Evolutionary conservation across 163 green algal species (phyloP).

Genomic region (Volvox carteri): DNA sequence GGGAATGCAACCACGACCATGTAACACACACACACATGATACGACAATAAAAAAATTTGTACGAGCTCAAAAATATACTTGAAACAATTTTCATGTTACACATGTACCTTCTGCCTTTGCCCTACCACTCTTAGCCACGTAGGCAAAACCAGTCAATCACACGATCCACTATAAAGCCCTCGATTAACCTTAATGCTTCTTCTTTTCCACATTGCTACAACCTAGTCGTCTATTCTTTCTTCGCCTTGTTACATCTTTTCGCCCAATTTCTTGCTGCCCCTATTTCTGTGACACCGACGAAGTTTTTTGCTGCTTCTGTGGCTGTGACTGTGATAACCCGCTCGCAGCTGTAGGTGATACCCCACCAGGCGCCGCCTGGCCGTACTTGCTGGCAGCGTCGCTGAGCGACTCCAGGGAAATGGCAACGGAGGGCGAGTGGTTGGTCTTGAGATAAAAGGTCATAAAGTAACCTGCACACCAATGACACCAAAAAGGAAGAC

Average conservation of each 20-base stretch:
- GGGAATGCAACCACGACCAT: no score
- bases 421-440: not conserved
- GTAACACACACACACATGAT: no score
- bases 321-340: slow-evolving; percentile 2
- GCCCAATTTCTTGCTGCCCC: not conserved
- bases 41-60: no score
- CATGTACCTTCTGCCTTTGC: no score
- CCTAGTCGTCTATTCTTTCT: not conserved
- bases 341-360: no score
- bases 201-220: not conserved
- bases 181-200: no score
- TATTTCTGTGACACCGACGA: not conserved
- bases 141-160: no score
- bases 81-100: no score
- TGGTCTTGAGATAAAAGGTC: slow-evolving; percentile 11
- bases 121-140: no score
- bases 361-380: not conserved
- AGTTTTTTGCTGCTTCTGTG: not conserved
- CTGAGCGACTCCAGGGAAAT: not conserved
- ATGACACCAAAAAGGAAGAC: no score
- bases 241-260: not conserved
- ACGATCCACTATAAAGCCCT: no score
- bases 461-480: not conserved
- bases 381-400: not conserved
- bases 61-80: no score